phyloP scores from a whole-genome alignment of 2,329 filamentous ascomycete genomes.

The Pseudocercospora macadamiae region DNA sequence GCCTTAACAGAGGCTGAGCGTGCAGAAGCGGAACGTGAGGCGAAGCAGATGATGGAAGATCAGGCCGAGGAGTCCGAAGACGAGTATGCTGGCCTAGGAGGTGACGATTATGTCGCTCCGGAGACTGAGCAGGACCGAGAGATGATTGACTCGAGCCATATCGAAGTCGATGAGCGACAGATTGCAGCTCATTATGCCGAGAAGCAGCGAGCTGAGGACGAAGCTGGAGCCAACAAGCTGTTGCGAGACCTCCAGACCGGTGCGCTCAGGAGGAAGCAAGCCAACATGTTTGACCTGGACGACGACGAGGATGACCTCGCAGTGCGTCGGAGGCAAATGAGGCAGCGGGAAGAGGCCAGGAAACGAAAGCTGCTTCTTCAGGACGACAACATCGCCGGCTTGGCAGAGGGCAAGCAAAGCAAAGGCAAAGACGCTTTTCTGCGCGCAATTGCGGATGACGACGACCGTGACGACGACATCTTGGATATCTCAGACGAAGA shows the following conservation, averaged over 20 bases:
- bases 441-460: conserved; percentile 76
- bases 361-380: conserved; percentile 87
- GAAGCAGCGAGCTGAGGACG: conserved; percentile 76
- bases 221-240: conserved; percentile 85
- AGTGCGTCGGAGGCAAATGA: conserved; percentile 75
- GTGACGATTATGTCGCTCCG: conserved; percentile 79
- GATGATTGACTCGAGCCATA: conserved; percentile 83
- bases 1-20: conserved; percentile 40
- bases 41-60: conserved; percentile 87
- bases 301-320: conserved; percentile 84
- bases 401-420: conserved; percentile 58
- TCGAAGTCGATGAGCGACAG: conserved; percentile 77
- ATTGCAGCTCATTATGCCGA: conserved; percentile 86
- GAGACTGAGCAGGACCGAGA: conserved; percentile 75
- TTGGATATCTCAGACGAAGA: conserved; percentile 67
- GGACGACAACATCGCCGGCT: conserved; percentile 87
- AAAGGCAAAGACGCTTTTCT: conserved; percentile 81
- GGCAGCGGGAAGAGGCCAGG: conserved; percentile 84
- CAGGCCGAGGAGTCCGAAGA: conserved; percentile 97
- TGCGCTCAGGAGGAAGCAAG: conserved; percentile 78
- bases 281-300: conserved; percentile 66
- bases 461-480: conserved; percentile 65
- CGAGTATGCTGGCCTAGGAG: conserved; percentile 93
- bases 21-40: conserved; percentile 70
- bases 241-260: conserved; percentile 93